These are phyloP conservation scores for Quercus ilex DNA, from an alignment of 306 rosid genomes.

Conservation along the genomic window DNA sequence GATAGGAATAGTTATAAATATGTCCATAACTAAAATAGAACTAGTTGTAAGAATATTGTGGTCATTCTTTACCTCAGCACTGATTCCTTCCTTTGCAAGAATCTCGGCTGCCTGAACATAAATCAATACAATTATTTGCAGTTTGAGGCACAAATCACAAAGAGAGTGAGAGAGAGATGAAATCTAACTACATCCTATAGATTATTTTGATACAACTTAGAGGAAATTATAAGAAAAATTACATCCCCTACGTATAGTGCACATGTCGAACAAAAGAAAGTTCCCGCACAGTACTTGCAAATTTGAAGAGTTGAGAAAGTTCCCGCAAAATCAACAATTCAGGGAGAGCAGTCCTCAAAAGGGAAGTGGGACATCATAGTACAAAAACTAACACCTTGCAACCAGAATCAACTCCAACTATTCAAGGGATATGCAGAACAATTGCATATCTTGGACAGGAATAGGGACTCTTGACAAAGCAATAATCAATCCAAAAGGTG, in stretches of 20 bases:
- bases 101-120: conserved; percentile 83
- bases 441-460: background rate
- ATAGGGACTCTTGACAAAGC: background rate
- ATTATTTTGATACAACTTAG: background rate
- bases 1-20: conserved; percentile 7
- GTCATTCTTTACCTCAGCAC: conserved; percentile 72
- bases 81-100: conserved; percentile 89
- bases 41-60: background rate
- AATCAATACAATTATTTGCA: conserved; percentile 28
- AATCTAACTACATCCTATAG: background rate
- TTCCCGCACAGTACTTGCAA: background rate
- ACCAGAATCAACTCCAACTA: background rate
- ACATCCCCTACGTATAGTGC: background rate
- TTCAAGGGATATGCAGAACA: background rate
- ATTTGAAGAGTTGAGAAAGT: background rate
- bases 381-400: background rate
- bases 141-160: background rate
- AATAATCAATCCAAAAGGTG: background rate
- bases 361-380: background rate
- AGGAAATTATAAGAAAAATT: background rate
- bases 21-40: conserved; percentile 11
- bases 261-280: background rate
- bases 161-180: background rate
- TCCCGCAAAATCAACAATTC: background rate
- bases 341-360: background rate